Base-by-base conservation (phyloP, 116 monocot species). In the Zostera marina region DNA sequence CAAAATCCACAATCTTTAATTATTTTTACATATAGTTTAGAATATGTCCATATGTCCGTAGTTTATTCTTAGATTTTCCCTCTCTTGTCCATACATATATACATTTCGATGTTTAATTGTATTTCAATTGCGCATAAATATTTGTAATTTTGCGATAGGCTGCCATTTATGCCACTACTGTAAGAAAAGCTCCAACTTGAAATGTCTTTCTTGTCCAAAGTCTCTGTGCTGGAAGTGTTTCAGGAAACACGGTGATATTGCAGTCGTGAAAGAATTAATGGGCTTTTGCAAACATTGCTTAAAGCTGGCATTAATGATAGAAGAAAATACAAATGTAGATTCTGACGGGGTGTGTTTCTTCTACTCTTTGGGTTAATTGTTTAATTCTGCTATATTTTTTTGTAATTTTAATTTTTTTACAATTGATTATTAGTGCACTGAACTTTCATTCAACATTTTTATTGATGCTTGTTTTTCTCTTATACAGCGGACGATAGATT, bases 211-310 rank as follows among this genome's bases (percentile, higher is more conserved):
- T 47, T 93, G 88, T 26, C 84, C 88, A 57, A 79, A 8, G 10
- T 80, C 88, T 63, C 62, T 78, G 20, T 93, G 93, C 48, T 44
- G n/a, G n/a, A 40, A 22, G 24, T 93, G 88, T 56, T 62, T 84
- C 7, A 65, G 42, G 64, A 62, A 53, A 21, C 70, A 62, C 43
- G 76, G 77, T 39, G 84, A 81, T 67, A 76, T 72, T 39, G 72
- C 52, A 61, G 61, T 79, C 38, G 81, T 46, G 47, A 44, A 73
- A 53, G 79, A 63, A 60, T 66, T 52, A 24, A 81, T 73, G 60
- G 93, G 93, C 10, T 93, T 93, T 68, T 93, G 93, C 64, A 60
- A 22, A 41, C 54, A 60, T 42, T 93, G 93, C 71, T 73, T 93
- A 67, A 79, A 76, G 61, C 63, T 87, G 24, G 63, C 67, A 32